These are phyloP conservation scores for Aegilops bicornis DNA, from an alignment of 176 grass and related monocot species.

Conservation along the genomic window DNA sequence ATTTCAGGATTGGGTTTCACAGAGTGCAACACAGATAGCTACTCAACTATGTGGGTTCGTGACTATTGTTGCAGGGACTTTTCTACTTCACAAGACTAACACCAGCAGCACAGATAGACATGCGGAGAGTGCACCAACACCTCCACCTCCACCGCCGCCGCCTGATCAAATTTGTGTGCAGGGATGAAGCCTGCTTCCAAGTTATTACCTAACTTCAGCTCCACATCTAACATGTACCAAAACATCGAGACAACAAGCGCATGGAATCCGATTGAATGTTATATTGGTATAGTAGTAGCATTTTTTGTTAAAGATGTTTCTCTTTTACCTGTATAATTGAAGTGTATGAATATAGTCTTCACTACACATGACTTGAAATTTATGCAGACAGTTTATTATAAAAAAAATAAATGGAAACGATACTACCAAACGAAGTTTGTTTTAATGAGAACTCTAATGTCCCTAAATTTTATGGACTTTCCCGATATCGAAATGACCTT, in stretches of 20 bases:
- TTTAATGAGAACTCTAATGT: no score
- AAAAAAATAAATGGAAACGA: no score
- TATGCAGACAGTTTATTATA: not conserved
- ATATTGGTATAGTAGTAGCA: slow-evolving; percentile 4
- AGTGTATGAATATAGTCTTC: not conserved
- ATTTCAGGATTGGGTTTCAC: slow-evolving; percentile 64
- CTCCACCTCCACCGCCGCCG: slow-evolving; percentile 15
- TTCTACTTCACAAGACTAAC: slow-evolving; percentile 80
- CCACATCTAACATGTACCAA: slow-evolving; percentile 8
- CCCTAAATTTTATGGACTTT: no score
- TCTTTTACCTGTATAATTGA: not conserved
- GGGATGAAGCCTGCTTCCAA: slow-evolving; percentile 17
- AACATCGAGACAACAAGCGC: not conserved
- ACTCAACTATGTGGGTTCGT: slow-evolving; percentile 69
- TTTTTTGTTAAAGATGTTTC: not conserved
- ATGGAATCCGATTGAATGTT: not conserved
- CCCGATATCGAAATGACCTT: no score
- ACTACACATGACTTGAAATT: not conserved
- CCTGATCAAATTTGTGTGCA: slow-evolving; percentile 39
- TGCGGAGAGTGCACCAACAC: slow-evolving; percentile 33
- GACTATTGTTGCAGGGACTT: slow-evolving; percentile 70
- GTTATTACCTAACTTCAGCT: slow-evolving; percentile 26
- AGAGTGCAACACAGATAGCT: slow-evolving; percentile 57
- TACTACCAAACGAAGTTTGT: no score
- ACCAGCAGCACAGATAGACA: slow-evolving; percentile 21